Conservation (phyloP, 306 rosid species). For the Ziziphus jujuba region DNA sequence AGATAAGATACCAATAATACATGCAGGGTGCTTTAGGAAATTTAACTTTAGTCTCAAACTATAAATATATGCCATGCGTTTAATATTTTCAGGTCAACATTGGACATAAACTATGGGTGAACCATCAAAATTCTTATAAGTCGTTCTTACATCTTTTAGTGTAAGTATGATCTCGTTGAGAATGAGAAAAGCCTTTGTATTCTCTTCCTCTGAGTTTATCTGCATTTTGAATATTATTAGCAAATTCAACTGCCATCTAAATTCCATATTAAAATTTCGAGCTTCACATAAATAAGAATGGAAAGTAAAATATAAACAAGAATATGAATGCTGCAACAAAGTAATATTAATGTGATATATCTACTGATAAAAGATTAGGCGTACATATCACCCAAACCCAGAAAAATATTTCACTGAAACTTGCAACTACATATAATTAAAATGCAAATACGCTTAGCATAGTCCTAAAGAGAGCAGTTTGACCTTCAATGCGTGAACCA, state of each 20-base stretch:
- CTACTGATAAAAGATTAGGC: background rate
- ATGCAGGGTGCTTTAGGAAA: background rate
- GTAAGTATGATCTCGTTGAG: conserved; percentile 83
- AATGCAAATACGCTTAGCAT: too few species aligned
- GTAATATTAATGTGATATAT: background rate
- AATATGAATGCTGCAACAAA: background rate
- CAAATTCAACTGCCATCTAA: conserved; percentile 9
- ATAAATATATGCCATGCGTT: too few species aligned
- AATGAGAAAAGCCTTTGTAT: conserved; percentile 74
- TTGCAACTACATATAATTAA: too few species aligned
- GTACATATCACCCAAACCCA: too few species aligned
- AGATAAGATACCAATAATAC: too few species aligned
- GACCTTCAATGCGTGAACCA: conserved; percentile 78
- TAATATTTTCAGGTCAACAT: background rate
- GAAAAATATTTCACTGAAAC: too few species aligned
- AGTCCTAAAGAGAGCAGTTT: conserved; percentile 17
- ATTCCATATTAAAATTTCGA: background rate
- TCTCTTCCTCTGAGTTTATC: conserved; percentile 65
- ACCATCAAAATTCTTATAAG: conserved; percentile 9
- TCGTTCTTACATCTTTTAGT: conserved; percentile 71
- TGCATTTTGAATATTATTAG: conserved; percentile 34
- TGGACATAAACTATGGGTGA: background rate
- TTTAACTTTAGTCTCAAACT: too few species aligned
- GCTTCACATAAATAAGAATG: conserved; percentile 6
- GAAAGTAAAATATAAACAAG: background rate